Evolutionary conservation across 192 early-diverging fungal genomes (phyloP), one percentile per base, ranked within the genome.

Genomic region (Gigaspora rosea): DNA sequence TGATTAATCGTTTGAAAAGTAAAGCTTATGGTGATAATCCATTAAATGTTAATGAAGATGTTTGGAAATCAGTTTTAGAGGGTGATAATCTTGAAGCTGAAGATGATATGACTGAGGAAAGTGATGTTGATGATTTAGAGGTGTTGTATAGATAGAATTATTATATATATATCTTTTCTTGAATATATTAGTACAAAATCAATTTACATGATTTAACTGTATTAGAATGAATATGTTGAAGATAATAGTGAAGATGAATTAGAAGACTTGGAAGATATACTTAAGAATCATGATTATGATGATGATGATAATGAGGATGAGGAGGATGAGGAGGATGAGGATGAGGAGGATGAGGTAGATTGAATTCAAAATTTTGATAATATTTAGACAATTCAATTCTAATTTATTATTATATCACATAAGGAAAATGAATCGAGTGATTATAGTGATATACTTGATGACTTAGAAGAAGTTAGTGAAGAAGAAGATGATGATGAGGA

Each of bases 21-120:
- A 96, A 96, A 83, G 94, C 96, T 1, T 99, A 99, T 82, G 97
- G 94, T 57, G 97, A 99, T 79, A 93, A 90, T 50, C 96, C 96
- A n/a, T 88, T 99, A 64, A 99, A 99, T 82, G 95, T 95, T 79
- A 91, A 92, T 76, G 91, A 96, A 81, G 85, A 88, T 48, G 92
- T 95, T 20, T 99, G 97, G 92, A 90, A 87, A 78, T 91, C 94
- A 81, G 92, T 96, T 18, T 80, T 99, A 76, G 93, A 95, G 57
- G 86, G 88, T 49, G 91, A 95, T 75, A 84, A 91, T 57, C 81
- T 90, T 5, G 90, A 87, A 70, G 86, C 85, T 35, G 92, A 92
- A 71, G 88, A 92, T 22, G 91, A 92, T 59, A 87, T 90, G 6
- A 90, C 88, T 16, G 90, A 94, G 58, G 92, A 92, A 36, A 94